Base-by-base conservation (phyloP, 2,329 filamentous ascomycete genomes). In the Pseudocercospora pini-densiflorae region DNA sequence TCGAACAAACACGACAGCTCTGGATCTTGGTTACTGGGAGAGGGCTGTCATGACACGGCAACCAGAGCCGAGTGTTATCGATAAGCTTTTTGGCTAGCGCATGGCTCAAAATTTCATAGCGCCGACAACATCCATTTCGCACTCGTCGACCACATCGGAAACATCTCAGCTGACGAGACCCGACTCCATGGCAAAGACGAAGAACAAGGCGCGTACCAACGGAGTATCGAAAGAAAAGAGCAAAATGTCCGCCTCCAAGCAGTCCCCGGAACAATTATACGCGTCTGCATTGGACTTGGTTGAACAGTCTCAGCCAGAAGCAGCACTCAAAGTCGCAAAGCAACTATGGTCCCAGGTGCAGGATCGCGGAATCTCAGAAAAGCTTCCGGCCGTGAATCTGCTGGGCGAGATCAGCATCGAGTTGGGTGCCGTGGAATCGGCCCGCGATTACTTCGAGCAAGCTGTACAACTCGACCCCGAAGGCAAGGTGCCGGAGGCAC, bases 331-430 rank as follows among this genome's bases (percentile, higher is more conserved):
- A 55, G 74, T 83, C 40, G 87, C 86, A 57, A 80, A 85, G 72
- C 81, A 83, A 71, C 86, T 87, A 1, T 81, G 89, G 71, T 77
- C 76, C 72, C 79, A 78, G 68, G 84, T 82, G 64, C 79, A 82
- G 68, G 77, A 79, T 40, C 45, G 67, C 40, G 64, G 72, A 40
- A 64, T 69, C 59, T 65, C 65, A 12, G 75, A 75, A 43, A 85
- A 86, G 54, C 83, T 92, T 16, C 85, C 89, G 10, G 90, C 91
- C 0, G 81, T 94, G 59, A 92, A 90, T 71, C 82, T 97, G 36
- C 85, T 95, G 23, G 94, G 91, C 62, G 92, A 96, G 74, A 92
- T 96, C 74, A 86, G 89, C 73, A 86, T 97, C 64, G 93, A 97
- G 76, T 81, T 92, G 2, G 94, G 95, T 68, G 92, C 97, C 53